Percentiles rank a stretch among this genome's conserved stretches.
Evolutionary conservation across 83 land plant genomes (phyloP).

Genomic region (Diphasiastrum complanatum): DNA sequence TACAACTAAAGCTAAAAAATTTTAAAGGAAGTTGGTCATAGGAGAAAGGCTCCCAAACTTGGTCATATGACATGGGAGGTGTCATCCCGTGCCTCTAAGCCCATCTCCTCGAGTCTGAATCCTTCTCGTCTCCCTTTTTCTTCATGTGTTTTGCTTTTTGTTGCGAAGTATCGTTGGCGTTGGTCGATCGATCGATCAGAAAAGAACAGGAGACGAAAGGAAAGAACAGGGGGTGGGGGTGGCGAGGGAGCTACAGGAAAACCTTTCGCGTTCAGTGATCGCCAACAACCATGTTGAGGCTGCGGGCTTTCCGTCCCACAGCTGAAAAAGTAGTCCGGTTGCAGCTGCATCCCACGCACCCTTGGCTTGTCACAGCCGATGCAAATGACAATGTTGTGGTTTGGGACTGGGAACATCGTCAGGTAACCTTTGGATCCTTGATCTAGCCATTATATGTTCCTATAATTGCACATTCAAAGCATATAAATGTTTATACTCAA

Average conservation of each 20-base stretch:
- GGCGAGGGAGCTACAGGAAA: not conserved
- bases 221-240: not conserved
- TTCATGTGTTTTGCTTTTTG: no score
- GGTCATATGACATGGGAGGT: no score
- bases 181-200: no score
- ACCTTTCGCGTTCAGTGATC: not conserved
- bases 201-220: no score
- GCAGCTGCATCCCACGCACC: slow-evolving; percentile 93
- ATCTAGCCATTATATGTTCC: not conserved
- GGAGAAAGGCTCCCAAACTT: no score
- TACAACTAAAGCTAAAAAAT: no score
- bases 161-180: no score
- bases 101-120: no score
- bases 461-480: not conserved
- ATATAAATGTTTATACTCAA: not conserved
- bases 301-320: slow-evolving; percentile 80
- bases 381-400: slow-evolving; percentile 89
- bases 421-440: slow-evolving; percentile 36
- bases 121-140: no score
- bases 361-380: slow-evolving; percentile 98
- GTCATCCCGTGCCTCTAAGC: no score
- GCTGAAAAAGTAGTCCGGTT: slow-evolving; percentile 81
- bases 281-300: slow-evolving; percentile 55
- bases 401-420: slow-evolving; percentile 99
- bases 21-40: no score